Base-by-base conservation (phyloP, 148 eudicot species). In the Camellia sinensis region DNA sequence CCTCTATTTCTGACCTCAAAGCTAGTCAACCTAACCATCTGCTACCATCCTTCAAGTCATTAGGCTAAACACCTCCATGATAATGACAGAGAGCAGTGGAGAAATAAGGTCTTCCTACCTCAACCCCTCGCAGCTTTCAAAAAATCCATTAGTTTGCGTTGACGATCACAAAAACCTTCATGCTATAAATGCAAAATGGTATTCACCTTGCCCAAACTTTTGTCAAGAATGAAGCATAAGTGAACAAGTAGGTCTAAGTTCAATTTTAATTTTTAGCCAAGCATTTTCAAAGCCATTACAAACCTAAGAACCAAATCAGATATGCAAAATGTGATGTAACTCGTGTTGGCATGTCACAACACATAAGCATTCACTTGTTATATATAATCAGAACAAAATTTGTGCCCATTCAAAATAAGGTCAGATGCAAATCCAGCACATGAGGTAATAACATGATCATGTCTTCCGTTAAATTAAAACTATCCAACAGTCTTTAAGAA, bases 231-330 rank as follows among this genome's bases (percentile, higher is more conserved):
- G 59, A 50, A 37, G 45, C 14, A 60, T 12, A 44, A 61, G 21
- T 44, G 14, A 56, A 19, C 22, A 62, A 8, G n/a, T n/a, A 61
- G 29, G 66, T 13, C 29, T 18, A 56, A 69, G 21, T 78, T 78
- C 17, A 71, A 19, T 37, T 71, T 64, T 14, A 76, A 71, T 12
- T 37, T 71, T 64, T 14, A 76, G 19, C 45, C 69, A 59, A 45
- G 29, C 50, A 60, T 63, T 61, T 29, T 40, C 21, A 62, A 61
- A 19, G 54, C 53, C n/a, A 13, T 6, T n/a, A 53, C 12, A 46
- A 43, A 11, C n/a, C 4, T 0, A 1, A 5, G 17, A 9, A 50
- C 44, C 40, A 21, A 13, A 76, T 10, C 68, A 63, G 41, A 65
- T 15, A 18, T 19, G 0, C 19, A 71, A 15, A 71, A 71, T 13